A percentile compares a stretch with the other conserved stretches of the same genome.
Evolutionary conservation across 2,329 filamentous ascomycete species (phyloP).

Genomic region (Alternaria atra): DNA sequence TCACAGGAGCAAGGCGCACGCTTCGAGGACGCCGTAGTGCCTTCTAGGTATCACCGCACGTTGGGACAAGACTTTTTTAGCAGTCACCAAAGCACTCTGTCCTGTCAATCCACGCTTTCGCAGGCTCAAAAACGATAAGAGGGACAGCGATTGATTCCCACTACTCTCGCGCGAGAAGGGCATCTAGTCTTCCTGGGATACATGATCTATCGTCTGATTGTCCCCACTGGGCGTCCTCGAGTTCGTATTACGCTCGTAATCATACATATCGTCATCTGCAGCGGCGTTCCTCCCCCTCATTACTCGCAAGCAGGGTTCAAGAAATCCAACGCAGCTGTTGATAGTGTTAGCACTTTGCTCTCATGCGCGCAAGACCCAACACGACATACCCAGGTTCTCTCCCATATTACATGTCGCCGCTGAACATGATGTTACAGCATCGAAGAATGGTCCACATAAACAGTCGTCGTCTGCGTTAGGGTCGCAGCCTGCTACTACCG

Average conservation of each 20-base stretch:
- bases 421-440: conserved; percentile 41
- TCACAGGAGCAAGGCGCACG: neutral
- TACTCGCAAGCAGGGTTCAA: conserved; percentile 20
- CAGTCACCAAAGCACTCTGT: neutral
- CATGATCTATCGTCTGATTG: neutral
- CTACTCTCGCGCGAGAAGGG: neutral
- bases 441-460: conserved; percentile 46
- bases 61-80: neutral
- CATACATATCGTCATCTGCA: conserved; percentile 2
- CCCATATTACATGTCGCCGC: conserved; percentile 37
- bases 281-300: neutral
- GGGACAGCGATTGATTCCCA: neutral
- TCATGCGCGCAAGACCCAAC: neutral
- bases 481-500: conserved; percentile 38
- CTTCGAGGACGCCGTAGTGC: neutral
- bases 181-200: neutral
- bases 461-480: conserved; percentile 43
- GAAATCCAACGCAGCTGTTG: conserved; percentile 23
- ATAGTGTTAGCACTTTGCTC: conserved; percentile 8
- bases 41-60: neutral
- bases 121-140: neutral
- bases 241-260: neutral
- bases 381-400: conserved; percentile 46
- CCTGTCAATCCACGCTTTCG: neutral
- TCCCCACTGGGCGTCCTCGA: neutral